Percentiles rank a stretch among this genome's conserved stretches.
Conservation (phyloP, 805 yeast species). For the Pichia cephalocereana region DNA sequence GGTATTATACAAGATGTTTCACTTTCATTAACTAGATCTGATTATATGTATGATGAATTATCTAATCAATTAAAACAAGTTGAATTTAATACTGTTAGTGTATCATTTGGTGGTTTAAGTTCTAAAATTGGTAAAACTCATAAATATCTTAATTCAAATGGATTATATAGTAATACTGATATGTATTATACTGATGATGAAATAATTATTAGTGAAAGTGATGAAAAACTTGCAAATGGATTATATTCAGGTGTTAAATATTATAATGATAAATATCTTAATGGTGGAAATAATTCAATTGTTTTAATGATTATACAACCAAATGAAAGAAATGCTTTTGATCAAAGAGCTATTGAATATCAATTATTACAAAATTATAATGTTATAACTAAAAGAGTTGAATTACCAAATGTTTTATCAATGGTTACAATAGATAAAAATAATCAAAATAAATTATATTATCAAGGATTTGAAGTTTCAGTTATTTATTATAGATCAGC, state of each 20-base stretch:
- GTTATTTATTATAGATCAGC: slow-evolving; percentile 89
- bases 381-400: slow-evolving; percentile 55
- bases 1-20: slow-evolving; percentile 58
- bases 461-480: slow-evolving; percentile 62
- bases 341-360: slow-evolving; percentile 80
- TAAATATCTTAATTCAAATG: slow-evolving; percentile 48
- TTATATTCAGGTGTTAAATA: slow-evolving; percentile 54
- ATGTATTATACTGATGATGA: slow-evolving; percentile 33
- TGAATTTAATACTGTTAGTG: slow-evolving; percentile 93
- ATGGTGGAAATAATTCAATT: slow-evolving; percentile 32
- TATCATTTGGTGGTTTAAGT: slow-evolving; percentile 89
- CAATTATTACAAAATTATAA: slow-evolving; percentile 47
- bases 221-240: slow-evolving; percentile 53
- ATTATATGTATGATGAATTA: slow-evolving; percentile 59
- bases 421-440: slow-evolving; percentile 33
- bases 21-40: slow-evolving; percentile 83
- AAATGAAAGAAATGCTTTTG: slow-evolving; percentile 81
- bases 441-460: slow-evolving; percentile 40
- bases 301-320: slow-evolving; percentile 78
- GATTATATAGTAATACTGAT: slow-evolving; percentile 39
- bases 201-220: slow-evolving; percentile 59
- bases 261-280: slow-evolving; percentile 32
- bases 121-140: slow-evolving; percentile 74
- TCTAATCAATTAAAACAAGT: slow-evolving; percentile 73
- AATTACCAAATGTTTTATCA: slow-evolving; percentile 48